Conservation (phyloP, 2,329 filamentous ascomycete genomes). For the Clathrospora elynae region DNA sequence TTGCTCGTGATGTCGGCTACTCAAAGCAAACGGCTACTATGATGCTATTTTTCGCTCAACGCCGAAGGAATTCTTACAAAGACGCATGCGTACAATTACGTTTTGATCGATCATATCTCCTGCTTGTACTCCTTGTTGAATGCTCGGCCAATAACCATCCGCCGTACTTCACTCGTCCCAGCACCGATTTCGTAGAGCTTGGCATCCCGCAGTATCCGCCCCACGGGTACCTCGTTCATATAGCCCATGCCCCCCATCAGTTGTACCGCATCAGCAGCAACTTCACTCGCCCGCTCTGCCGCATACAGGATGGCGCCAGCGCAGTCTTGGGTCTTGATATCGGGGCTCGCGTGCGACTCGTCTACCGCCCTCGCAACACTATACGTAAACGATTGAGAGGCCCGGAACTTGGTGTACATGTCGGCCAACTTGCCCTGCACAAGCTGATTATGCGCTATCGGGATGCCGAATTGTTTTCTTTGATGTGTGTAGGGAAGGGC, state of each 20-base stretch:
- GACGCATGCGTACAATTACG: too few species aligned
- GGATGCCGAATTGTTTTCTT: conserved; percentile 83
- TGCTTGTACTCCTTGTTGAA: conserved; percentile 81
- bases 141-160: conserved; percentile 90
- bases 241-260: conserved; percentile 95
- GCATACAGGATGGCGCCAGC: conserved; percentile 93
- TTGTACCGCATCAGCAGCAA: conserved; percentile 85
- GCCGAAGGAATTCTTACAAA: too few species aligned
- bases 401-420: conserved; percentile 95
- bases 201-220: conserved; percentile 76
- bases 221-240: conserved; percentile 91
- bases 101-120: conserved; percentile 28
- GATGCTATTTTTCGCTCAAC: too few species aligned
- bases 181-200: conserved; percentile 96
- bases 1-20: too few species aligned
- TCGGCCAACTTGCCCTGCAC: conserved; percentile 92
- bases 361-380: conserved; percentile 79
- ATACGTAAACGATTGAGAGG: conserved; percentile 85
- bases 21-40: too few species aligned
- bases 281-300: conserved; percentile 87
- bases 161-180: conserved; percentile 89
- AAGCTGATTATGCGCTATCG: conserved; percentile 90
- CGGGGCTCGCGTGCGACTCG: conserved; percentile 53
- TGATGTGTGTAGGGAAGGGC: conserved; percentile 87
- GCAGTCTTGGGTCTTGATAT: conserved; percentile 85